Evolutionary conservation across 106 monocot species (phyloP).

Genomic region (Acanthochlamys bracteata): DNA sequence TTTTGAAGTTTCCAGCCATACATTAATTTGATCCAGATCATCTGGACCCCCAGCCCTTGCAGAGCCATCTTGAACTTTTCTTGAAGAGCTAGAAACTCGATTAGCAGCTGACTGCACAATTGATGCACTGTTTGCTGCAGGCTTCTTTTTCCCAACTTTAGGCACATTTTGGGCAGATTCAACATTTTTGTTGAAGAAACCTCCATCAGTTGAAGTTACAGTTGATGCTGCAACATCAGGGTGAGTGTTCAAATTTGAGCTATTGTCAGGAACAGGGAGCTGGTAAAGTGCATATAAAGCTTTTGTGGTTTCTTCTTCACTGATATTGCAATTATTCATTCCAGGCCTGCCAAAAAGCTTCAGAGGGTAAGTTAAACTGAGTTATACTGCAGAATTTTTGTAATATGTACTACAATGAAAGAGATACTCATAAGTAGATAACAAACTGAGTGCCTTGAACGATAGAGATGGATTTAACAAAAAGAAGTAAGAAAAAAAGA

Average conservation of each 20-base stretch:
- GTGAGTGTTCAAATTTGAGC: slow-evolving; percentile 3
- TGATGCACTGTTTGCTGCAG: slow-evolving; percentile 9
- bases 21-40: slow-evolving; percentile 23
- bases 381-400: background rate
- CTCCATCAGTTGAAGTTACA: slow-evolving; percentile 2
- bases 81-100: slow-evolving; percentile 13
- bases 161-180: slow-evolving; percentile 1
- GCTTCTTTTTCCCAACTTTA: slow-evolving; percentile 20
- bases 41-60: slow-evolving; percentile 22
- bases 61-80: slow-evolving; percentile 18
- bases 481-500: slow-evolving; percentile 1
- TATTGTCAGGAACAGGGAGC: slow-evolving; percentile 13
- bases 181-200: slow-evolving; percentile 8
- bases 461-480: background rate
- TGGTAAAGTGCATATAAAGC: slow-evolving; percentile 32
- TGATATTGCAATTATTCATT: slow-evolving; percentile 34
- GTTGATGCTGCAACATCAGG: slow-evolving; percentile 15
- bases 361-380: background rate
- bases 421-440: background rate
- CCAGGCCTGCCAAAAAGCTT: slow-evolving; percentile 29
- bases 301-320: slow-evolving; percentile 34
- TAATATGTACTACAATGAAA: background rate
- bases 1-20: slow-evolving; percentile 21
- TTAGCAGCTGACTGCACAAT: background rate
- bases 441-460: background rate